Conservation (phyloP, 352 stramenopile genomes). For the Phytophthora citrophthora region DNA sequence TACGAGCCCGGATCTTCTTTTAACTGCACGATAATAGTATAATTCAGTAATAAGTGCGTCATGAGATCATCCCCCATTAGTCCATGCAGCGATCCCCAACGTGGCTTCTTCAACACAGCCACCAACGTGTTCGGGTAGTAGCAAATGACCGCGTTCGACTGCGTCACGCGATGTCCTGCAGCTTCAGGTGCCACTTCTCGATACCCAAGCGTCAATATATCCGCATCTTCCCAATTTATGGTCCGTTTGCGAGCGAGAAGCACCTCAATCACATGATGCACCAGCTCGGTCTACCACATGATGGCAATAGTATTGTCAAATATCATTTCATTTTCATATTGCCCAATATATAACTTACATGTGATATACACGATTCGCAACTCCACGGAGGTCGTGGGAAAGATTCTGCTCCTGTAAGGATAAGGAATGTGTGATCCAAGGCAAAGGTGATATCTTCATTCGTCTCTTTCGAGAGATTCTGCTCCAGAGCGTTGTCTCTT, state of each 20-base stretch:
- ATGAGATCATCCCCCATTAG: constrained; percentile 75
- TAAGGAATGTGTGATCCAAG: constrained; percentile 51
- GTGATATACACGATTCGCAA: constrained; percentile 33
- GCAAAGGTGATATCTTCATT: constrained; percentile 32
- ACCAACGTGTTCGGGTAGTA: constrained; percentile 83
- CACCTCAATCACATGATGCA: constrained; percentile 58
- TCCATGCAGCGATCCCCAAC: constrained; percentile 58
- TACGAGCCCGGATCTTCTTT: constrained; percentile 38
- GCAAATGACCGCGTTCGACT: constrained; percentile 71
- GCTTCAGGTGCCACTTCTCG: constrained; percentile 49
- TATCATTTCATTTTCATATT: neutral
- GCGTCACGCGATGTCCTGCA: constrained; percentile 54
- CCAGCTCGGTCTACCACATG: constrained; percentile 45
- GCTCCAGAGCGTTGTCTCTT: constrained; percentile 10
- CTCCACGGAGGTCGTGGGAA: constrained; percentile 45
- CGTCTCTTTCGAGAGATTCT: constrained; percentile 10
- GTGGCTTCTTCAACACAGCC: constrained; percentile 54
- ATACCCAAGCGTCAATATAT: constrained; percentile 78
- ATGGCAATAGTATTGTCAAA: neutral
- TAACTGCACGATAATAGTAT: constrained; percentile 59
- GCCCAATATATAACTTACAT: constrained; percentile 28
- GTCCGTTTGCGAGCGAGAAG: constrained; percentile 49
- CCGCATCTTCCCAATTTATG: constrained; percentile 50
- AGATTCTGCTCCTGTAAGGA: constrained; percentile 10
- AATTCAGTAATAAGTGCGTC: constrained; percentile 68